phyloP scores from a whole-genome alignment of 164 flowering plant genomes.

The Warburgia ugandensis region DNA sequence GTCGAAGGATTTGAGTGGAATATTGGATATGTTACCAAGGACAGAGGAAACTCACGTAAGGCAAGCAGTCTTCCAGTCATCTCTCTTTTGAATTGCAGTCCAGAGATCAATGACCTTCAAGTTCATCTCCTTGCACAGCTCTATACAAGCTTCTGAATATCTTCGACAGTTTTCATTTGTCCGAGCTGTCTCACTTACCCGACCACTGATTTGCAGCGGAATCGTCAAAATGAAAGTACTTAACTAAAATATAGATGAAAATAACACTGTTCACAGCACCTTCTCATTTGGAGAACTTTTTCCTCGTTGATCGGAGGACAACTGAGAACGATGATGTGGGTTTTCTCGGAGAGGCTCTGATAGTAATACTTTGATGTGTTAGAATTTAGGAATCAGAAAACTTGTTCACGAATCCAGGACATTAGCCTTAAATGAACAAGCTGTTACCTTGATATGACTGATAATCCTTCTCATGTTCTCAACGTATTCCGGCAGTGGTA shows the following conservation, averaged over 20 bases:
- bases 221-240: not conserved
- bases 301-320: slow-evolving; percentile 55
- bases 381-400: too few relatives aligned
- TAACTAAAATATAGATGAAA: too few relatives aligned
- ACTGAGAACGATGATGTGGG: slow-evolving; percentile 26
- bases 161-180: slow-evolving; percentile 62
- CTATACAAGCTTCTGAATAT: slow-evolving; percentile 83
- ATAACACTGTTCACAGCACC: slow-evolving; percentile 35
- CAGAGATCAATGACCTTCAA: slow-evolving; percentile 70
- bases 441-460: slow-evolving; percentile 63
- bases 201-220: slow-evolving; percentile 28
- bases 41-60: slow-evolving; percentile 59
- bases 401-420: too few relatives aligned
- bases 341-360: slow-evolving; percentile 74
- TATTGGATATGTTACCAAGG: too few relatives aligned
- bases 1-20: too few relatives aligned
- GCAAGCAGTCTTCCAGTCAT: slow-evolving; percentile 61
- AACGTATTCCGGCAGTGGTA: slow-evolving; percentile 73
- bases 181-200: slow-evolving; percentile 47
- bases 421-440: slow-evolving; percentile 1
- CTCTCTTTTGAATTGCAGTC: slow-evolving; percentile 58
- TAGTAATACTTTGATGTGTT: too few relatives aligned
- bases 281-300: slow-evolving; percentile 30
- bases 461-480: slow-evolving; percentile 80
- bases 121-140: slow-evolving; percentile 62